Evolutionary conservation across 2,329 filamentous ascomycete genomes (phyloP).

Genomic region (Apiospora kogelbergensis): DNA sequence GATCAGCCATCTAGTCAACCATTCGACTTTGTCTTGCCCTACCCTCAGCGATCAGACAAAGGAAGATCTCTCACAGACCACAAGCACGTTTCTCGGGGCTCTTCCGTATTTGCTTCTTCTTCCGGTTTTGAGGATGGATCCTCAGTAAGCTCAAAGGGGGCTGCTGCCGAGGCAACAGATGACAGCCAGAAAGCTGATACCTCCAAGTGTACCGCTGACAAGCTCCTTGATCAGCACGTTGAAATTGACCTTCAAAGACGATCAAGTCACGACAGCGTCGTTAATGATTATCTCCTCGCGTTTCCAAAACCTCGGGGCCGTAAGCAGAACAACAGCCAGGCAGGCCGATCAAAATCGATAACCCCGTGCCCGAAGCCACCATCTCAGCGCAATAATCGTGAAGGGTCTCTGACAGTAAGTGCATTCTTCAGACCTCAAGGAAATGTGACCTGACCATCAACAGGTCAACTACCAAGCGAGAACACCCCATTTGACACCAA

Average conservation of each 20-base stretch:
- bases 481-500: neutral
- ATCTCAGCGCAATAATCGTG: neutral
- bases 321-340: neutral
- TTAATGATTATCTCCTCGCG: neutral
- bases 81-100: slow-evolving; percentile 10
- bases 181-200: neutral
- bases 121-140: neutral
- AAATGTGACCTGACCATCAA: neutral
- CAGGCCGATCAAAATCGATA: neutral
- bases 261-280: neutral
- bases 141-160: neutral
- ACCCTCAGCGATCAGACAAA: slow-evolving; percentile 8
- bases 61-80: slow-evolving; percentile 15
- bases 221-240: neutral
- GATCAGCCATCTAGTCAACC: neutral
- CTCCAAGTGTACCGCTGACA: neutral
- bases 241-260: neutral
- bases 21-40: slow-evolving; percentile 5
- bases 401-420: neutral
- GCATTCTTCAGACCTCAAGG: neutral
- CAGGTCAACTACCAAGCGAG: neutral
- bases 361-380: neutral
- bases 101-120: neutral
- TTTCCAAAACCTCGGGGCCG: neutral
- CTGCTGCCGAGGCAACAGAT: neutral